Evolutionary conservation across 2,329 filamentous ascomycete genomes (phyloP).

Genomic region (Penicillium fuscoglaucum): DNA sequence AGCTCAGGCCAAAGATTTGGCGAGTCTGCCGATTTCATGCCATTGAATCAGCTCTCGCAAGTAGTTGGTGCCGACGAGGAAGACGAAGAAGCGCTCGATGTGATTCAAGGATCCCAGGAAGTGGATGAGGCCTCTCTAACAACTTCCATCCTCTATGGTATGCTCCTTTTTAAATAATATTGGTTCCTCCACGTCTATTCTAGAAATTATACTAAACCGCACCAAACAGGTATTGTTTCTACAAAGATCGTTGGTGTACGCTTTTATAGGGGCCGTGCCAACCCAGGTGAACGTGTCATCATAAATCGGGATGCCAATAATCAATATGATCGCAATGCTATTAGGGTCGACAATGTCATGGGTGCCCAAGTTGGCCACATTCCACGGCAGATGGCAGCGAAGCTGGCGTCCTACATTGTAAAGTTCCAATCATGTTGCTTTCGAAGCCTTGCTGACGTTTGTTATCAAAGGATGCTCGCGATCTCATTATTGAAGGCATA

Average conservation of each 20-base stretch:
- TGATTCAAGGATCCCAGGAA: conserved; percentile 37
- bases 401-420: conserved; percentile 72
- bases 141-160: conserved; percentile 44
- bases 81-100: conserved; percentile 36
- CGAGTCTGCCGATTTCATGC: conserved; percentile 30
- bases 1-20: conserved; percentile 30
- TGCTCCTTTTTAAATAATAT: background rate
- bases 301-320: conserved; percentile 67
- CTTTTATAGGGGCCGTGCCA: conserved; percentile 66
- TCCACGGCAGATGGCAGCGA: conserved; percentile 65
- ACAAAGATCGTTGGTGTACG: conserved; percentile 61
- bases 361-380: conserved; percentile 77
- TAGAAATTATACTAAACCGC: background rate
- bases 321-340: conserved; percentile 71
- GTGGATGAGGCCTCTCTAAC: conserved; percentile 38
- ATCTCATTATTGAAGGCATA: conserved; percentile 66
- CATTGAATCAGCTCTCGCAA: conserved; percentile 34
- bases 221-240: conserved; percentile 38
- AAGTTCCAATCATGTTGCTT: conserved; percentile 15
- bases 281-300: conserved; percentile 62
- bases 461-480: conserved; percentile 51
- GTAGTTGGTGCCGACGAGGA: conserved; percentile 36
- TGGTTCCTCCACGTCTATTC: background rate
- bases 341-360: conserved; percentile 75
- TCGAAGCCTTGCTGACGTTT: conserved; percentile 1